These are phyloP conservation scores for Cadophora malorum DNA, from an alignment of 2,329 filamentous ascomycete species.

Conservation along the genomic window DNA sequence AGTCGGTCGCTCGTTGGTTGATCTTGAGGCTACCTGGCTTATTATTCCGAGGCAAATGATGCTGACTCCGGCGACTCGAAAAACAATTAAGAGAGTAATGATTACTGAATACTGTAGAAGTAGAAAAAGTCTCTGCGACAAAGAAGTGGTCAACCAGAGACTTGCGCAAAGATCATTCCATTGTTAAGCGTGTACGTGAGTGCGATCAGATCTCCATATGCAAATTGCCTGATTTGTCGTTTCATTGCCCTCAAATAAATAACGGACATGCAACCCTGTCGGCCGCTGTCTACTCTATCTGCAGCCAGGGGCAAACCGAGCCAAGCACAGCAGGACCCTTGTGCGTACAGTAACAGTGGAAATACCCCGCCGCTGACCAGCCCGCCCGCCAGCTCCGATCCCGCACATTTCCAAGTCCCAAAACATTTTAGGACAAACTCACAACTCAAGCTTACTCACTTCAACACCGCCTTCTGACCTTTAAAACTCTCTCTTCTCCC, in stretches of 20 bases:
- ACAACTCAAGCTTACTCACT: not conserved
- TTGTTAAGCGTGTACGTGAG: not conserved
- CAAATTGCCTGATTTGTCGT: slow-evolving; percentile 28
- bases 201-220: slow-evolving; percentile 5
- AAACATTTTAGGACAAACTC: slow-evolving; percentile 5
- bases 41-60: not conserved
- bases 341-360: not conserved
- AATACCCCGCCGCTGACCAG: slow-evolving; percentile 7
- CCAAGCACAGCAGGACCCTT: not conserved
- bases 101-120: not conserved
- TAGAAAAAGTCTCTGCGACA: slow-evolving; percentile 12
- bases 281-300: slow-evolving; percentile 12
- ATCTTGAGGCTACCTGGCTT: slow-evolving; percentile 2
- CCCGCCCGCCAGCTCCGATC: slow-evolving; percentile 5
- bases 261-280: not conserved
- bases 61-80: slow-evolving; percentile 6
- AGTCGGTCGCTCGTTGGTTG: not conserved
- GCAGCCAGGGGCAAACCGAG: slow-evolving; percentile 6
- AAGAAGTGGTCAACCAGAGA: slow-evolving; percentile 17
- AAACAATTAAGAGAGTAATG: not conserved
- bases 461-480: not conserved
- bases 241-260: slow-evolving; percentile 24
- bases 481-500: not conserved
- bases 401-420: not conserved
- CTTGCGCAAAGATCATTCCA: slow-evolving; percentile 9